Conservation (phyloP, 164 flowering plant genomes). For the Aristolochia californica region DNA sequence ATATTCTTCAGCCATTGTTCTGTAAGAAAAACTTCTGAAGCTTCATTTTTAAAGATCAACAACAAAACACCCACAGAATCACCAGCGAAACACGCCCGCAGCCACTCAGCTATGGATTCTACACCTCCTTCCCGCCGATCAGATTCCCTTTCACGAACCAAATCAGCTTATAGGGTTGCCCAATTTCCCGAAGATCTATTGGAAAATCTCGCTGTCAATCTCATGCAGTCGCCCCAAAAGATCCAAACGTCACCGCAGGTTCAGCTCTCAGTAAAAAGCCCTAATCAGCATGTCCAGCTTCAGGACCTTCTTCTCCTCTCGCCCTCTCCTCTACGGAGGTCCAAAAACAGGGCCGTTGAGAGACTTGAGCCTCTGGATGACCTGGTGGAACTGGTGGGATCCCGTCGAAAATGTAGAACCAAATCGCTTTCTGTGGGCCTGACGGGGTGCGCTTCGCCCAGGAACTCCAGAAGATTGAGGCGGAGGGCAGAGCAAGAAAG, state of each 20-base stretch:
- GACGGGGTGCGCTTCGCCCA: slow-evolving; percentile 51
- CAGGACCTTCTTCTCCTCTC: slow-evolving; percentile 57
- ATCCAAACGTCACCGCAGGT: slow-evolving; percentile 12
- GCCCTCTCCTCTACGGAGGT: slow-evolving; percentile 44
- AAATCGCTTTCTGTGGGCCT: slow-evolving; percentile 24
- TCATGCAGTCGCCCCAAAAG: slow-evolving; percentile 18
- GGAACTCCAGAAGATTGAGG: slow-evolving; percentile 36
- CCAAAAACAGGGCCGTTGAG: slow-evolving; percentile 41
- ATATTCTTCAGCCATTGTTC: too few species aligned
- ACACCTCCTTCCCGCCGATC: slow-evolving; percentile 43
- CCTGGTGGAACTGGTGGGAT: slow-evolving; percentile 21
- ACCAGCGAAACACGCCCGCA: too few species aligned
- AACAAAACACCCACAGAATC: too few species aligned
- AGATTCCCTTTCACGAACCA: slow-evolving; percentile 23
- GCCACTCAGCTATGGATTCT: background rate
- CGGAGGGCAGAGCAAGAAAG: slow-evolving; percentile 40
- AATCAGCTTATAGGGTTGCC: slow-evolving; percentile 43
- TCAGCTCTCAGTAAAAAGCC: slow-evolving; percentile 12
- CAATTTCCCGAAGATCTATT: slow-evolving; percentile 10
- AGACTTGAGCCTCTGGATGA: slow-evolving; percentile 38
- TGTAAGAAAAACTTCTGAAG: too few species aligned
- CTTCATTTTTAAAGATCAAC: too few species aligned
- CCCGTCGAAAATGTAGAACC: slow-evolving; percentile 40
- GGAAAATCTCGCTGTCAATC: slow-evolving; percentile 16
- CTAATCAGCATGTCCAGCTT: slow-evolving; percentile 21